A percentile compares a stretch with the other conserved stretches of the same genome.
phyloP scores from a whole-genome alignment of 1,284 basidiomycete species.

The Ustilago shanxiensis region DNA sequence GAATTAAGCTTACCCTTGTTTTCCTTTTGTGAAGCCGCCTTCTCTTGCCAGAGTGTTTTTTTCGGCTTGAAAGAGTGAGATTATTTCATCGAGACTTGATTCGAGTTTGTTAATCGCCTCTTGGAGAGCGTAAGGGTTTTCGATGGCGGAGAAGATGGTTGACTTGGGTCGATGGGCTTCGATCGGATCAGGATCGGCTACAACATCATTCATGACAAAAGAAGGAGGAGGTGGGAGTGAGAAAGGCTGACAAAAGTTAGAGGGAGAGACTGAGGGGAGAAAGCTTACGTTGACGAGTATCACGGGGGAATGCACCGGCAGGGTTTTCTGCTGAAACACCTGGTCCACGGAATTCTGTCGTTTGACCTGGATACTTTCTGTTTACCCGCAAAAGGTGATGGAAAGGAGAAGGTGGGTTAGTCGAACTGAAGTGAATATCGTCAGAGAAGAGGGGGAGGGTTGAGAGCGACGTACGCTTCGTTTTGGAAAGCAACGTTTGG shows the following conservation, averaged over 20 bases:
- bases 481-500: slow-evolving; percentile 55
- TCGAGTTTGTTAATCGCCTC: slow-evolving; percentile 59
- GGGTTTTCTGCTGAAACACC: slow-evolving; percentile 50
- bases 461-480: slow-evolving; percentile 46
- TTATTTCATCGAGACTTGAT: slow-evolving; percentile 56
- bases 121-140: slow-evolving; percentile 62
- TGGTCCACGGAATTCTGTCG: slow-evolving; percentile 42
- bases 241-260: neutral
- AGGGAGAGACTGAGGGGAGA: neutral
- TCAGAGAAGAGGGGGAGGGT: neutral
- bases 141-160: slow-evolving; percentile 58
- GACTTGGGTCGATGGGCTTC: slow-evolving; percentile 35
- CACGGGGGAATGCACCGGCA: slow-evolving; percentile 49
- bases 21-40: slow-evolving; percentile 58
- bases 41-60: slow-evolving; percentile 57
- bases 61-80: slow-evolving; percentile 58
- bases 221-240: slow-evolving; percentile 1
- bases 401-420: neutral
- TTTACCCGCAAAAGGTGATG: neutral
- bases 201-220: neutral
- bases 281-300: slow-evolving; percentile 36
- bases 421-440: neutral
- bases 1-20: slow-evolving; percentile 51
- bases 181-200: slow-evolving; percentile 43
- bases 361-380: slow-evolving; percentile 49